Conservation (phyloP, 1,139 yeast genomes). For the Arxiozyma slooffiae region DNA sequence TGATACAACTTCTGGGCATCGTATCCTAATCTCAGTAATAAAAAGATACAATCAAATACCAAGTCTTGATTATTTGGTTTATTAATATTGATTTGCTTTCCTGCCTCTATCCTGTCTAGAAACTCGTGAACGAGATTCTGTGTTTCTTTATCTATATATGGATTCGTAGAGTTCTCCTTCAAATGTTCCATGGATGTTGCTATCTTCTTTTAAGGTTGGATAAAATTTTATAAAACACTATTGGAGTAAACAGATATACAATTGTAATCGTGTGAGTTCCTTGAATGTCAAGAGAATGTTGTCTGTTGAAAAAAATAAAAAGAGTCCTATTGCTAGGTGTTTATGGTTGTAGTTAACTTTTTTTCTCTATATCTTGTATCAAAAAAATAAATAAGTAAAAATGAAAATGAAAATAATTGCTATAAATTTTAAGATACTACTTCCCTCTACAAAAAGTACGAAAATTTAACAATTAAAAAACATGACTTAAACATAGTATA, state of each 20-base stretch:
- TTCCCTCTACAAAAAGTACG: no score
- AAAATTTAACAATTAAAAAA: no score
- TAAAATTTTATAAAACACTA: neutral
- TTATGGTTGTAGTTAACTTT: no score
- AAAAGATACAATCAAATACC: conserved; percentile 3
- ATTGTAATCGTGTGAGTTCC: neutral
- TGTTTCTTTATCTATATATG: neutral
- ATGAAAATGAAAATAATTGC: neutral
- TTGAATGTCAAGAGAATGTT: neutral
- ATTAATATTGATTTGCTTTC: neutral
- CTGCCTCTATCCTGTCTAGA: neutral
- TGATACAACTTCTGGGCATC: neutral
- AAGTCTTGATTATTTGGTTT: neutral
- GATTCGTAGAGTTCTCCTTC: neutral
- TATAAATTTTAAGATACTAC: no score
- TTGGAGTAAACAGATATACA: no score
- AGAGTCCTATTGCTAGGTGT: neutral
- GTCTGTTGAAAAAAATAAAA: neutral
- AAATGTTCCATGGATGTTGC: neutral
- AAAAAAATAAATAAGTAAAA: neutral
- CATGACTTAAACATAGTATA: neutral
- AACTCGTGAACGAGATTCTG: neutral
- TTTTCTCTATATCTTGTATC: neutral
- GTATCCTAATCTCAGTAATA: conserved; percentile 4
- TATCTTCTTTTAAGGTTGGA: neutral